Conservation (phyloP, 2,329 filamentous ascomycete genomes). For the Dothiorella sarmentorum region DNA sequence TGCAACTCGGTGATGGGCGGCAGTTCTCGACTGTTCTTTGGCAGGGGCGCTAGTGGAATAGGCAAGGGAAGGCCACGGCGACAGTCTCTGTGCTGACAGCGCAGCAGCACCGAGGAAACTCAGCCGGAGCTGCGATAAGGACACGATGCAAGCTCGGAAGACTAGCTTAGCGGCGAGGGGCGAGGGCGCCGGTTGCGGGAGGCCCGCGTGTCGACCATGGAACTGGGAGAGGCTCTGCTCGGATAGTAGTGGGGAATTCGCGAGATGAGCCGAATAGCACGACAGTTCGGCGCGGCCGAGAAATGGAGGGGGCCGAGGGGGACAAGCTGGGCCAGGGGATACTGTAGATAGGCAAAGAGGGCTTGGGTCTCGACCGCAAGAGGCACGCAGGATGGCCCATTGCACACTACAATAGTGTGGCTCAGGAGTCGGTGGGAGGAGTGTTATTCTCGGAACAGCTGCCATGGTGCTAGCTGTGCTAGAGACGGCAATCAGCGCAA, state of each 20-base stretch:
- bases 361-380: neutral
- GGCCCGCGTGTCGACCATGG: neutral
- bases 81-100: neutral
- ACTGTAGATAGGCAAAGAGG: no score
- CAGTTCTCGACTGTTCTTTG: neutral
- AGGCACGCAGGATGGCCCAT: neutral
- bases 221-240: neutral
- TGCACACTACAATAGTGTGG: no score
- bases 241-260: neutral
- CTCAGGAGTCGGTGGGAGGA: neutral
- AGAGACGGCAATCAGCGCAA: conserved; percentile 2
- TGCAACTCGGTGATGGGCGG: no score
- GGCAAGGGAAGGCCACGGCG: neutral
- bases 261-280: neutral
- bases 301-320: no score
- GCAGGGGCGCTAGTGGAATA: neutral
- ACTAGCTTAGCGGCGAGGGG: neutral
- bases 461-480: neutral
- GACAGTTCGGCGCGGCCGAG: neutral
- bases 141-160: neutral
- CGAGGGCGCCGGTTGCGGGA: neutral
- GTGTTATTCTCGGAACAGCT: conserved; percentile 4
- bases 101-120: neutral
- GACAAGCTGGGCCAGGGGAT: no score
- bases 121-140: neutral